A percentile compares a stretch with the other conserved stretches of the same genome.
Evolutionary conservation across 1,139 yeast genomes (phyloP).

Genomic region (Tardiomyces blankii): DNA sequence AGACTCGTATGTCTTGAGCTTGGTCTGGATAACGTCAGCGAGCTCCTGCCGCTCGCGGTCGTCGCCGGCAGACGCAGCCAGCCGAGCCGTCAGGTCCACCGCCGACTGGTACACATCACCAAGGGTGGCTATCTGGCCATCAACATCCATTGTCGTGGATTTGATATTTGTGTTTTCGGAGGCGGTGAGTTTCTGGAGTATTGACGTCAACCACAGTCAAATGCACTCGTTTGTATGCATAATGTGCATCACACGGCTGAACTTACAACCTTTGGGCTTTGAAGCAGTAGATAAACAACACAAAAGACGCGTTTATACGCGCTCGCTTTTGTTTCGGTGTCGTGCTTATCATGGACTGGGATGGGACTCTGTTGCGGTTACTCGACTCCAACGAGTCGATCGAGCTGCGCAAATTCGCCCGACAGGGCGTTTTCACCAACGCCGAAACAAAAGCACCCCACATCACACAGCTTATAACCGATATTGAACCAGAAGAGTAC

Average conservation of each 20-base stretch:
- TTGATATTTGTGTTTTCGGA: background rate
- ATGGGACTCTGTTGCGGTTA: constrained; percentile 16
- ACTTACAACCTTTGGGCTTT: too few relatives aligned
- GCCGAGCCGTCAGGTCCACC: constrained; percentile 14
- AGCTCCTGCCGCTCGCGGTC: constrained; percentile 17
- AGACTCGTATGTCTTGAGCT: constrained; percentile 17
- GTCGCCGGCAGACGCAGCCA: constrained; percentile 10
- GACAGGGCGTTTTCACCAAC: constrained; percentile 55
- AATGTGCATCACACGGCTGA: too few relatives aligned
- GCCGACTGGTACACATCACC: constrained; percentile 12
- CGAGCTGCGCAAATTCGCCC: constrained; percentile 32
- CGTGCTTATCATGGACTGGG: constrained; percentile 8
- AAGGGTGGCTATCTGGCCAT: constrained; percentile 6
- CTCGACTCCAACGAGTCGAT: constrained; percentile 21
- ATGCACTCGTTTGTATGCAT: too few relatives aligned
- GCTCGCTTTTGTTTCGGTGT: too few relatives aligned
- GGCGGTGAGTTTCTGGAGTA: too few relatives aligned
- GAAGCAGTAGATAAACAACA: too few relatives aligned
- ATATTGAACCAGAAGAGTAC: constrained; percentile 46
- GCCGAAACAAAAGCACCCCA: constrained; percentile 45
- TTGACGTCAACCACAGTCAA: too few relatives aligned
- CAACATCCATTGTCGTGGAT: constrained; percentile 4
- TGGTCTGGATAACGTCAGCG: constrained; percentile 19
- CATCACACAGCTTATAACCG: constrained; percentile 49
- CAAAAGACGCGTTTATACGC: too few relatives aligned